Conservation (phyloP, 2,329 filamentous ascomycete species). For the Escovopsis sp. region DNA sequence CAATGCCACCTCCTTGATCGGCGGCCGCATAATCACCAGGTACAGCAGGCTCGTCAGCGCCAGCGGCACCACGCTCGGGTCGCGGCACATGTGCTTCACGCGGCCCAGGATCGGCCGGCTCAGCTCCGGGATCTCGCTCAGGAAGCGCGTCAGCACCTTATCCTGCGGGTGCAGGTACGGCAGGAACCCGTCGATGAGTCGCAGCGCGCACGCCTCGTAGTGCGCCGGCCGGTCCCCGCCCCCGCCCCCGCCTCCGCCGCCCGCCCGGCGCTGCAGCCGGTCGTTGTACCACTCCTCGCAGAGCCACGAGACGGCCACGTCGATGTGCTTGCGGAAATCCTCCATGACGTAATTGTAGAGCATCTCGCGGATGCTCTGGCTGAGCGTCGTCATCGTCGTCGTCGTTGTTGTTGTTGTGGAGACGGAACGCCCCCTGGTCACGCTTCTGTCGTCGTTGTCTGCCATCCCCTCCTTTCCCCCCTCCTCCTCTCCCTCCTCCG, state of each 20-base stretch:
- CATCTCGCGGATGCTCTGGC: slow-evolving; percentile 60
- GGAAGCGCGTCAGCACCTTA: slow-evolving; percentile 75
- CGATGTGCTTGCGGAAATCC: slow-evolving; percentile 81
- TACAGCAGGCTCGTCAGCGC: slow-evolving; percentile 52
- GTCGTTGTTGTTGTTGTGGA: background rate
- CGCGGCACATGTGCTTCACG: slow-evolving; percentile 52
- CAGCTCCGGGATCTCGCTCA: slow-evolving; percentile 80
- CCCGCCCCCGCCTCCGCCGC: slow-evolving; percentile 11
- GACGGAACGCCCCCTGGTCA: too few relatives aligned
- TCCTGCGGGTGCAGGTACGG: slow-evolving; percentile 87
- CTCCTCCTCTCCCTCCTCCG: slow-evolving; percentile 31
- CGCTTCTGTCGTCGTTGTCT: too few relatives aligned
- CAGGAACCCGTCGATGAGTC: slow-evolving; percentile 75
- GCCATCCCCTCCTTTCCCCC: slow-evolving; percentile 15
- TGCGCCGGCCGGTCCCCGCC: slow-evolving; percentile 40
- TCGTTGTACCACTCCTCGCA: slow-evolving; percentile 99
- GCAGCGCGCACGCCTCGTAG: slow-evolving; percentile 67
- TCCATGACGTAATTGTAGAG: slow-evolving; percentile 79
- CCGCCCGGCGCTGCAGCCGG: slow-evolving; percentile 29
- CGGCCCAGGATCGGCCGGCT: slow-evolving; percentile 56
- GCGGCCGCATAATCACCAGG: slow-evolving; percentile 52
- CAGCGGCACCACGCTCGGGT: slow-evolving; percentile 49
- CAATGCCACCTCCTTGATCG: slow-evolving; percentile 46
- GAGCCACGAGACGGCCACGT: slow-evolving; percentile 83
- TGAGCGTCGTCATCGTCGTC: slow-evolving; percentile 31